These are phyloP conservation scores for Apiotrichum porosum DNA, from an alignment of 1,284 basidiomycete species.

Conservation along the genomic window DNA sequence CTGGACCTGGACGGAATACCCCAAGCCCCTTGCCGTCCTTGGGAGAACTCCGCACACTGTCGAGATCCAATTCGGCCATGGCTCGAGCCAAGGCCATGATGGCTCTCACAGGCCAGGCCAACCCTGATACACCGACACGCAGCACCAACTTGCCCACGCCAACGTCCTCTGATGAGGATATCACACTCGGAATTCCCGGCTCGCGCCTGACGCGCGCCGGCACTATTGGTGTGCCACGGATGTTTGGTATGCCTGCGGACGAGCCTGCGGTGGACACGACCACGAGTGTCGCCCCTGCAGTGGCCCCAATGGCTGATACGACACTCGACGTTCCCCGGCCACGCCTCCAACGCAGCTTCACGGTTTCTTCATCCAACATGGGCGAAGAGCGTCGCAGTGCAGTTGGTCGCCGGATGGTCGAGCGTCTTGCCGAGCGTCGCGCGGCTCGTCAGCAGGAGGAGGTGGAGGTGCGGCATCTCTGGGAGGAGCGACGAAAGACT, in stretches of 20 bases:
- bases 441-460: slow-evolving; percentile 40
- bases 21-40: slow-evolving; percentile 44
- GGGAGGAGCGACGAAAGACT: slow-evolving; percentile 30
- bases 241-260: slow-evolving; percentile 18
- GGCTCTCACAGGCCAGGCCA: slow-evolving; percentile 40
- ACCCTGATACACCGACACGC: slow-evolving; percentile 11
- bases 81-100: slow-evolving; percentile 46
- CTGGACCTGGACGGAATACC: slow-evolving; percentile 27
- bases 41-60: slow-evolving; percentile 40
- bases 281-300: neutral
- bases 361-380: slow-evolving; percentile 44
- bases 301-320: slow-evolving; percentile 11
- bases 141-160: slow-evolving; percentile 5
- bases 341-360: slow-evolving; percentile 44
- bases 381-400: slow-evolving; percentile 48
- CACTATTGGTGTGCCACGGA: slow-evolving; percentile 30
- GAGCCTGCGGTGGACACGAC: slow-evolving; percentile 1
- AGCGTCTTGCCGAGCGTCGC: slow-evolving; percentile 38
- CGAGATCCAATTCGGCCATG: slow-evolving; percentile 46
- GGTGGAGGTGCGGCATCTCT: slow-evolving; percentile 32
- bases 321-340: slow-evolving; percentile 30
- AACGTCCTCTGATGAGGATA: slow-evolving; percentile 20
- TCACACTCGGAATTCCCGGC: slow-evolving; percentile 14
- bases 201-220: slow-evolving; percentile 26
- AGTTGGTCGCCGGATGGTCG: slow-evolving; percentile 48